These are phyloP conservation scores for Suillus tomentosus DNA, from an alignment of 768 basidiomycete genomes.

Conservation along the genomic window DNA sequence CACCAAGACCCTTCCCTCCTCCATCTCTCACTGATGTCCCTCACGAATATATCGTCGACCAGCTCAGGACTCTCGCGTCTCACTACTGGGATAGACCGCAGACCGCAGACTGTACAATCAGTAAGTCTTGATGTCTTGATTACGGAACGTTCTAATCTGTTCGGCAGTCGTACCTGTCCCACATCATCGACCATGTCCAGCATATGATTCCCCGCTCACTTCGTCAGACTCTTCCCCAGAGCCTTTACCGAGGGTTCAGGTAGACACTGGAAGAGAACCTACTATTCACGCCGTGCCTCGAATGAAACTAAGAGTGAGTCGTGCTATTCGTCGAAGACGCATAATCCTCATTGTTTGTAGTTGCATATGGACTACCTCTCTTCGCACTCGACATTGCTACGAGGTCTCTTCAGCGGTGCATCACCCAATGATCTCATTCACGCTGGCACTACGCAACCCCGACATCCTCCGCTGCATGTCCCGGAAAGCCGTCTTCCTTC, in stretches of 20 bases:
- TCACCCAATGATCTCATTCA: constrained; percentile 60
- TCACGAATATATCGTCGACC: constrained; percentile 70
- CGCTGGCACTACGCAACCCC: constrained; percentile 28
- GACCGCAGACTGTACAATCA: constrained; percentile 77
- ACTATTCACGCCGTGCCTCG: constrained; percentile 51
- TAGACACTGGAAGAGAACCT: constrained; percentile 52
- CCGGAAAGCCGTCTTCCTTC: constrained; percentile 62
- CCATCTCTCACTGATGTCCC: constrained; percentile 65
- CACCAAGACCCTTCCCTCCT: constrained; percentile 64
- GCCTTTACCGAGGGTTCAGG: constrained; percentile 29
- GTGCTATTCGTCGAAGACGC: not conserved
- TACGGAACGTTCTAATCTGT: constrained; percentile 2
- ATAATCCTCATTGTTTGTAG: constrained; percentile 38
- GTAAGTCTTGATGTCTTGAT: constrained; percentile 39
- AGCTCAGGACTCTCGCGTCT: constrained; percentile 65
- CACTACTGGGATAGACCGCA: constrained; percentile 76
- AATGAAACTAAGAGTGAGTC: constrained; percentile 62
- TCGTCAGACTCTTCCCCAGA: constrained; percentile 14
- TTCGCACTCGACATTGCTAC: constrained; percentile 77
- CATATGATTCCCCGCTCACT: constrained; percentile 8
- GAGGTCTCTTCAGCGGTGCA: constrained; percentile 69
- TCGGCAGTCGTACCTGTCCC: constrained; percentile 53
- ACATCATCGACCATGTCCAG: constrained; percentile 22
- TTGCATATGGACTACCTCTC: constrained; percentile 81
- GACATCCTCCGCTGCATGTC: constrained; percentile 33